Evolutionary conservation across 352 stramenopile species (phyloP), one percentile per base, ranked within the genome.

Genomic region (Phytopythium kandeliae): DNA sequence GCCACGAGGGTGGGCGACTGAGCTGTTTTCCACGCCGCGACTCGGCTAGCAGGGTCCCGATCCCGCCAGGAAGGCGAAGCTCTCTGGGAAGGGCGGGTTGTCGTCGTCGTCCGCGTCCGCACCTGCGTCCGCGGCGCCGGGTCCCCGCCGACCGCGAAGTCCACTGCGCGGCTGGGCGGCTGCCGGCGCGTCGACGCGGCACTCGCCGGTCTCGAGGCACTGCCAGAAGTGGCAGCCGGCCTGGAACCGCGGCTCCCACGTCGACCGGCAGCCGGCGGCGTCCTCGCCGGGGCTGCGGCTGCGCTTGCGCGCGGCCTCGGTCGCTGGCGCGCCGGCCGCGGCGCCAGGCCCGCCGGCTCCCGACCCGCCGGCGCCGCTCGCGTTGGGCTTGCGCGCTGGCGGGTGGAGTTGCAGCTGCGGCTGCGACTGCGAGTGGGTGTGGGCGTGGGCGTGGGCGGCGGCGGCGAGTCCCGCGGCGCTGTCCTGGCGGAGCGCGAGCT

Each of bases 181-280:
- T 0, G 46, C 34, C 5, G 70, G 70, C 1, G 64, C 31, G 7
- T 43, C 42, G 1, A 65, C 51, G 40, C 70, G 60, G 43, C 77
- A 90, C 54, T 89, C 78, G 33, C 67, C 60, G 2, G 77, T 89
- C 58, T 88, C 78, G 46, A 75, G 33, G 52, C 76, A 87, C 48
- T 90, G 71, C 65, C 77, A 92, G 48, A 89, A 88, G 60, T 86
- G 75, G 25, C 78, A 90, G 2, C 77, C 82, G 7, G 78, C 82
- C 55, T 90, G 78, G 35, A 84, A 85, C 15, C 74, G 57, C 22
- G 70, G 62, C 33, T 78, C 50, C 79, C 76, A 91, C 7, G 67
- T 78, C 31, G 66, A 50, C 15, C 40, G 52, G 16, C 74, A 61
- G 57, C 74, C 44, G 31, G 52, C 45, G 55, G 73, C 63, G 44